Conservation (phyloP, 176 grass and related monocot species). For the Oryza coarctata region DNA sequence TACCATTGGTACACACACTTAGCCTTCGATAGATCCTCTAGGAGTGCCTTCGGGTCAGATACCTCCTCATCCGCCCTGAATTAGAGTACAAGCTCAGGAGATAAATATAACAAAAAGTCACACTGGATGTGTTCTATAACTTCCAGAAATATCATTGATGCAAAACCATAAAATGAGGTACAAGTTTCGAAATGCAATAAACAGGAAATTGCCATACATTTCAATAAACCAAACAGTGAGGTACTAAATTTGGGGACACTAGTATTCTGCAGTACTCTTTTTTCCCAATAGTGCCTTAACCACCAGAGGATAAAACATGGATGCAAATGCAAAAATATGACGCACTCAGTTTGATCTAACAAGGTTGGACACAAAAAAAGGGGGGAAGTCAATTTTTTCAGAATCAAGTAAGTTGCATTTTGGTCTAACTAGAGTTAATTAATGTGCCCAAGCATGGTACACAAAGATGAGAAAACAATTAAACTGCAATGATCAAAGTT, state of each 20-base stretch:
- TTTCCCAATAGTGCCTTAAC: neutral
- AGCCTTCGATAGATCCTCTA: constrained; percentile 64
- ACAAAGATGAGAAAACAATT: constrained; percentile 8
- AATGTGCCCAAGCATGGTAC: neutral
- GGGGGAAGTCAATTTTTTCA: neutral
- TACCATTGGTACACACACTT: constrained; percentile 79
- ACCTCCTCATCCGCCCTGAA: constrained; percentile 82
- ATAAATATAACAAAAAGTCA: neutral
- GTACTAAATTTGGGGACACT: neutral
- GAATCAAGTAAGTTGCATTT: neutral
- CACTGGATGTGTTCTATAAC: neutral
- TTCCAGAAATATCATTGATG: neutral
- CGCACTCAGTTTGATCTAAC: neutral
- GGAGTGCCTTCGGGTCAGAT: constrained; percentile 65
- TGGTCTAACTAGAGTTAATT: neutral
- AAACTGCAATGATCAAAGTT: neutral
- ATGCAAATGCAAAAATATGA: neutral
- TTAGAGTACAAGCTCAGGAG: constrained; percentile 9
- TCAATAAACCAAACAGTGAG: neutral
- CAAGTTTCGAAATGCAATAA: neutral
- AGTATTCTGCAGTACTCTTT: neutral
- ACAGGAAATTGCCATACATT: constrained; percentile 12
- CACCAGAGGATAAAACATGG: neutral
- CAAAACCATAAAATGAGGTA: neutral
- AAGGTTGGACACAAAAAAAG: too few species aligned